Evolutionary conservation across 169 alveolate species (phyloP).

Genomic region (Eimeria necatrix): DNA sequence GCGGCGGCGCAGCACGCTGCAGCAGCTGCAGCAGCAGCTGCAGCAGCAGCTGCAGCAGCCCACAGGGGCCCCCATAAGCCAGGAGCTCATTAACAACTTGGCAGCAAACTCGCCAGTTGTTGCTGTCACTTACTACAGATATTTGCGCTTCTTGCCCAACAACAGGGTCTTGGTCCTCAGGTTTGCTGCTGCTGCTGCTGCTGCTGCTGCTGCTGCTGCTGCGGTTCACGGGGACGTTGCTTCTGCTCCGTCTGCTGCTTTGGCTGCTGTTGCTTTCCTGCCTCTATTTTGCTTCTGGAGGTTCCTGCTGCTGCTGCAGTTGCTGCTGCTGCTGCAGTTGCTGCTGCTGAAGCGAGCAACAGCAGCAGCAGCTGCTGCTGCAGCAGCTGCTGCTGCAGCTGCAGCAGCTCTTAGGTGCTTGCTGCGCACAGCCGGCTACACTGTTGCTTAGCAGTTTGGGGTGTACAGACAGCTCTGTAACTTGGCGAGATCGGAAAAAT

Average conservation of each 20-base stretch:
- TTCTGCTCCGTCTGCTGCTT: not conserved
- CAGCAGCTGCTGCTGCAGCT: too few species aligned
- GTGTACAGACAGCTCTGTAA: too few species aligned
- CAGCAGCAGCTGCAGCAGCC: slow-evolving; percentile 46
- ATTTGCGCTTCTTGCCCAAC: slow-evolving; percentile 60
- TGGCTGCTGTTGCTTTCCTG: not conserved
- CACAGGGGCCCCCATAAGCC: slow-evolving; percentile 39
- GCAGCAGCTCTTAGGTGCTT: too few species aligned
- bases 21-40: slow-evolving; percentile 69
- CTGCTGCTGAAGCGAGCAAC: too few species aligned
- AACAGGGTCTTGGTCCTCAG: slow-evolving; percentile 25
- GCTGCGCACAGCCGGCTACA: too few species aligned
- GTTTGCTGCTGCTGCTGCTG: not conserved
- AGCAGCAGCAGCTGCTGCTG: too few species aligned
- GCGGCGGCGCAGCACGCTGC: slow-evolving; percentile 40
- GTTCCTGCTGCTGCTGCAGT: not conserved
- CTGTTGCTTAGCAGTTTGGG: too few species aligned
- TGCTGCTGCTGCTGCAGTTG: too few species aligned
- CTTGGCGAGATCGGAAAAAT: too few species aligned
- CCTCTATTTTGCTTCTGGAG: not conserved
- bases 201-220: slow-evolving; percentile 37
- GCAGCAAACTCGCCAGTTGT: slow-evolving; percentile 58
- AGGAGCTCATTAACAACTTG: slow-evolving; percentile 41
- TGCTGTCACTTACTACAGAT: slow-evolving; percentile 63
- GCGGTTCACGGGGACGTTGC: not conserved